Conservation (phyloP, 1,139 yeast genomes). For the Kurtzmaniella quercitrusa region DNA sequence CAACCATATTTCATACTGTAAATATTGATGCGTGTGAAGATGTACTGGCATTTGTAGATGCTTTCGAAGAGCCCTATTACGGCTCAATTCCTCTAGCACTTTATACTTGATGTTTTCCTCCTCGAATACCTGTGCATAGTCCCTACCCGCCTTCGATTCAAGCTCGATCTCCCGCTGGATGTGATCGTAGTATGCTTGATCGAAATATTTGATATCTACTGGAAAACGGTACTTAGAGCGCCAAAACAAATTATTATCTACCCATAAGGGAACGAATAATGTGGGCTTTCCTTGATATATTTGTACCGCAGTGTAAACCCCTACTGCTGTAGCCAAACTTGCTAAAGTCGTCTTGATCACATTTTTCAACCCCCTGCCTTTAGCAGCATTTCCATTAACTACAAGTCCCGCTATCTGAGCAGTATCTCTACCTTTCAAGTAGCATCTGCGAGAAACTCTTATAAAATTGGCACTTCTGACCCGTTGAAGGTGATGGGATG, state of each 20-base stretch:
- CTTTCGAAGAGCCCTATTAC: slow-evolving; percentile 17
- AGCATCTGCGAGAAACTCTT: slow-evolving; percentile 12
- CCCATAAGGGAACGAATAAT: slow-evolving; percentile 31
- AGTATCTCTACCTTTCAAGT: slow-evolving; percentile 11
- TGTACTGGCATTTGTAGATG: slow-evolving; percentile 28
- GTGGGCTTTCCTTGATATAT: slow-evolving; percentile 13
- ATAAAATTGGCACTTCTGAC: not conserved
- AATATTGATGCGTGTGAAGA: slow-evolving; percentile 11
- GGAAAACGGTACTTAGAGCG: slow-evolving; percentile 21
- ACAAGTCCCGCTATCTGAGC: slow-evolving; percentile 9
- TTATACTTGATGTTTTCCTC: slow-evolving; percentile 22
- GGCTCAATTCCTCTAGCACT: slow-evolving; percentile 25
- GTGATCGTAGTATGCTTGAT: slow-evolving; percentile 17
- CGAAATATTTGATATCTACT: slow-evolving; percentile 22
- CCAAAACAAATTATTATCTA: slow-evolving; percentile 23
- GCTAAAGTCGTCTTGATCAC: slow-evolving; percentile 17
- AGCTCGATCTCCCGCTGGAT: slow-evolving; percentile 14
- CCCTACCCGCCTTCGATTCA: slow-evolving; percentile 4
- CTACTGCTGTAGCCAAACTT: slow-evolving; percentile 23
- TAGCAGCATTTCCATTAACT: slow-evolving; percentile 4
- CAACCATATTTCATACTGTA: slow-evolving; percentile 26
- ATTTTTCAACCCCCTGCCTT: slow-evolving; percentile 16
- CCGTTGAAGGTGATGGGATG: not conserved
- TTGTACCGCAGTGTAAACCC: slow-evolving; percentile 20
- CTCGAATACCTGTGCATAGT: slow-evolving; percentile 14